A percentile compares a stretch with the other conserved stretches of the same genome.
Conservation (phyloP, 1,284 basidiomycete genomes). For the Sphagnurus paluster region DNA sequence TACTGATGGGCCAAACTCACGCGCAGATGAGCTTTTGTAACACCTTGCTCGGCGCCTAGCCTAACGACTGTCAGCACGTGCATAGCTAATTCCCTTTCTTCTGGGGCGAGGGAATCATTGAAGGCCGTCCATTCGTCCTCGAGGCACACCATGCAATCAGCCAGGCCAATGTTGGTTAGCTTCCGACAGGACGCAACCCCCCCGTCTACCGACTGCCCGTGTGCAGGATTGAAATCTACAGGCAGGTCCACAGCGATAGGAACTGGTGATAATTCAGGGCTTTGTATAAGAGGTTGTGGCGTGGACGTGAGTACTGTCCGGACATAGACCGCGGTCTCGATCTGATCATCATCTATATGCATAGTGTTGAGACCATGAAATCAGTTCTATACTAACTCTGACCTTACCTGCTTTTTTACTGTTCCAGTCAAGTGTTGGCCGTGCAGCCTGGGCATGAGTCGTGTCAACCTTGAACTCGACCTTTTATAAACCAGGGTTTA, state of each 20-base stretch:
- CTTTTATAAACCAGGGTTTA: constrained; percentile 34
- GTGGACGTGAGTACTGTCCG: constrained; percentile 23
- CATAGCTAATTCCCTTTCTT: constrained; percentile 36
- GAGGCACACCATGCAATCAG: constrained; percentile 63
- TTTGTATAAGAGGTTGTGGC: constrained; percentile 14
- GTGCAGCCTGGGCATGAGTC: constrained; percentile 51
- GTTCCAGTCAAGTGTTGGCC: constrained; percentile 69
- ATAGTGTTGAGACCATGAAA: neutral
- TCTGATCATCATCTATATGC: constrained; percentile 72
- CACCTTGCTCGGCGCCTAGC: constrained; percentile 43
- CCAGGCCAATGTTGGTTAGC: constrained; percentile 38
- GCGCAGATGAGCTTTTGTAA: constrained; percentile 45
- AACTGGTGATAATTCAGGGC: constrained; percentile 19
- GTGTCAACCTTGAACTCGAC: constrained; percentile 70
- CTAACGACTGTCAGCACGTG: constrained; percentile 44
- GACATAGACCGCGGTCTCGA: constrained; percentile 63
- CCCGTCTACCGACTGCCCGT: constrained; percentile 48
- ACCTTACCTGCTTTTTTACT: constrained; percentile 78
- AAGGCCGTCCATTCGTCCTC: constrained; percentile 41
- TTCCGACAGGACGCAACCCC: constrained; percentile 51
- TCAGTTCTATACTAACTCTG: neutral
- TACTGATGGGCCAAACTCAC: constrained; percentile 36
- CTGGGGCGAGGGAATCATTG: constrained; percentile 31
- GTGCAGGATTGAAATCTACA: constrained; percentile 29
- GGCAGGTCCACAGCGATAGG: constrained; percentile 16